A percentile compares a stretch with the other conserved stretches of the same genome.
phyloP scores from a whole-genome alignment of 371 early-diverging fungal species.

The Circinella minor region DNA sequence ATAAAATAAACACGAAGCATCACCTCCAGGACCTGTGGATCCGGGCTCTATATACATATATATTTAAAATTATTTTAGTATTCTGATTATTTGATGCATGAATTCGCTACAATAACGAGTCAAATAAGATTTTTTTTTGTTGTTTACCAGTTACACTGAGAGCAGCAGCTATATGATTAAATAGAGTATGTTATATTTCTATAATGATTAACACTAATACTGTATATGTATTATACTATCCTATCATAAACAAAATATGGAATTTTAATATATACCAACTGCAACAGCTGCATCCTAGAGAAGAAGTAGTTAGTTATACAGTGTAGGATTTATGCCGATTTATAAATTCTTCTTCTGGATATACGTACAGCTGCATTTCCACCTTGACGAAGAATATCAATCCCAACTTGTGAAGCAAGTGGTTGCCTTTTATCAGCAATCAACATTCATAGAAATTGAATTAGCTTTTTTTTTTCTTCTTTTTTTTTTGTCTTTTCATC shows the following conservation, averaged over 20 bases:
- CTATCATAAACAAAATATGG: too few species aligned
- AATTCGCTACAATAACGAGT: not conserved
- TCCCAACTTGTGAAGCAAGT: constrained; percentile 79
- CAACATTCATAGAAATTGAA: not conserved
- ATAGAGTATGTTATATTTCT: not conserved
- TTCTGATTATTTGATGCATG: not conserved
- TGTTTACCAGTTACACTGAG: constrained; percentile 63
- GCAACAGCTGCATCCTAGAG: constrained; percentile 85
- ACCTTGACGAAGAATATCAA: constrained; percentile 75
- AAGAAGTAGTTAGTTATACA: not conserved
- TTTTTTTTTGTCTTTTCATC: not conserved
- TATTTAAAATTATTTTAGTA: not conserved
- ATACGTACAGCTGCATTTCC: constrained; percentile 88
- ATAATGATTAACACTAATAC: too few species aligned
- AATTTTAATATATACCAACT: constrained; percentile 36
- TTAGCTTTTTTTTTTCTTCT: not conserved
- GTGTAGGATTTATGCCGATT: not conserved
- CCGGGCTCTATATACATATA: constrained; percentile 66
- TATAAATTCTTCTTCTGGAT: not conserved
- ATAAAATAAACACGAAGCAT: constrained; percentile 86
- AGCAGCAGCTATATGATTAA: constrained; percentile 54
- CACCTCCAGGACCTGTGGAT: constrained; percentile 93
- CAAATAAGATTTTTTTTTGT: too few species aligned
- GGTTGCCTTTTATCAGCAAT: constrained; percentile 68
- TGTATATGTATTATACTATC: too few species aligned